Evolutionary conservation across 129 eudicot species (phyloP).

Genomic region (Tagetes erecta): DNA sequence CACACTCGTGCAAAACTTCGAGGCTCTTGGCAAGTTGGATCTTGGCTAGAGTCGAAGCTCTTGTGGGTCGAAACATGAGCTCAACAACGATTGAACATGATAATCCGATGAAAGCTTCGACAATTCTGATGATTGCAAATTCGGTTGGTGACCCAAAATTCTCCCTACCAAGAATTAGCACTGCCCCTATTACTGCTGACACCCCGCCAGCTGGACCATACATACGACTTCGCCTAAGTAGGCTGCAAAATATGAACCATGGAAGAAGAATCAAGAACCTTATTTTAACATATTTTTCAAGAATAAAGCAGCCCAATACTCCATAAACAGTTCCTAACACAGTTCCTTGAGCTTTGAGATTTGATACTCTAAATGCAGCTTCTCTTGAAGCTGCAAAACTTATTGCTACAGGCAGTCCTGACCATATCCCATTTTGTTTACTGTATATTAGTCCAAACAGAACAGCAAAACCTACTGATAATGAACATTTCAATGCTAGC

Average conservation of each 20-base stretch:
- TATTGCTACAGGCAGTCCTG: slow-evolving; percentile 77
- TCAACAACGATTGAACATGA: slow-evolving; percentile 70
- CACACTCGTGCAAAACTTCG: slow-evolving; percentile 37
- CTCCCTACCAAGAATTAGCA: slow-evolving; percentile 68
- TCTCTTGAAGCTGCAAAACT: slow-evolving; percentile 65
- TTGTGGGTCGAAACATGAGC: slow-evolving; percentile 62
- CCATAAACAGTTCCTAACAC: slow-evolving; percentile 87
- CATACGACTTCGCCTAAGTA: slow-evolving; percentile 69
- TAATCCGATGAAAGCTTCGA: slow-evolving; percentile 75
- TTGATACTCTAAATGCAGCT: slow-evolving; percentile 66
- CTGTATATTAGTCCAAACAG: slow-evolving; percentile 64
- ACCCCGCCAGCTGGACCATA: slow-evolving; percentile 87
- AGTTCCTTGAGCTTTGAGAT: slow-evolving; percentile 82
- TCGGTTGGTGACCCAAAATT: slow-evolving; percentile 71
- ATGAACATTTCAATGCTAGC: slow-evolving; percentile 70
- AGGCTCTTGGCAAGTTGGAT: slow-evolving; percentile 52
- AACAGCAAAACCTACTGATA: slow-evolving; percentile 78
- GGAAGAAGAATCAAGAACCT: slow-evolving; percentile 83
- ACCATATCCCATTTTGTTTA: slow-evolving; percentile 72
- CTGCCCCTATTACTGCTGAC: slow-evolving; percentile 85
- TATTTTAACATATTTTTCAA: slow-evolving; percentile 46
- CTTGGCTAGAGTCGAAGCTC: slow-evolving; percentile 79
- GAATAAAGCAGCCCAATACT: slow-evolving; percentile 71
- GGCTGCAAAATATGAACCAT: slow-evolving; percentile 70
- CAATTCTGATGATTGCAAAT: slow-evolving; percentile 74